Base-by-base conservation (phyloP, 2,329 filamentous ascomycete genomes). In the Exophiala alcalophila region DNA sequence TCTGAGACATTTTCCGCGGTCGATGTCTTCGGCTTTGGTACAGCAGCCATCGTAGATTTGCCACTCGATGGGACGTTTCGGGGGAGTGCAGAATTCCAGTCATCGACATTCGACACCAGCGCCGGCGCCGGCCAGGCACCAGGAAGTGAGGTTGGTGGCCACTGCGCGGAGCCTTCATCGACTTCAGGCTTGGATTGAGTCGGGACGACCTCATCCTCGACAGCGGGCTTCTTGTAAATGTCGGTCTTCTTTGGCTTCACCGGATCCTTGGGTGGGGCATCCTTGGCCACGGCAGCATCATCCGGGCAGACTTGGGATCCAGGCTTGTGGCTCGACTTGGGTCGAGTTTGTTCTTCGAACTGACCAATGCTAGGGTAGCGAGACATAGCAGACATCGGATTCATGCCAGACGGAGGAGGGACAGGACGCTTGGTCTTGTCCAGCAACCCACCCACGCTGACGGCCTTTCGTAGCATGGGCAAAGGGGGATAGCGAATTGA, bases 401-500 rank as follows among this genome's bases (percentile, higher is more conserved):
- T 35, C 20, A 24, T 16, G 14, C 28, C 25, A 26, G 21, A 11
- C 5, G 25, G 38, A 14, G 7, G n/a, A 5, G 23, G 8, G 16
- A 12, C n/a, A 28, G 31, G n/a, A 20, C 8, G 5, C 26, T 28
- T 20, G 5, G 28, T 12, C 24, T 31, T 40, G 10, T 34, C 25
- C n/a, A 39, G 43, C 26, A 53, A 21, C 10, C 36, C 39, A 34
- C 32, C 39, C 12, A 51, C 36, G 30, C 50, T 55, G 12, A 42
- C 44, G 8, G 52, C 45, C 25, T 54, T 47, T 23, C 49, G 38
- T 11, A 55, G 28, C 12, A 60, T 57, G 16, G 59, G 40, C 26
- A 66, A 55, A 4, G 64, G 65, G 3, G 64, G 64, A 45, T 63
- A 65, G 18, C 56, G 62, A 32, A 59, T 55, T 15, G 57, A 50